phyloP scores from a whole-genome alignment of 2,329 filamentous ascomycete genomes.

The Anisogramma anomala region DNA sequence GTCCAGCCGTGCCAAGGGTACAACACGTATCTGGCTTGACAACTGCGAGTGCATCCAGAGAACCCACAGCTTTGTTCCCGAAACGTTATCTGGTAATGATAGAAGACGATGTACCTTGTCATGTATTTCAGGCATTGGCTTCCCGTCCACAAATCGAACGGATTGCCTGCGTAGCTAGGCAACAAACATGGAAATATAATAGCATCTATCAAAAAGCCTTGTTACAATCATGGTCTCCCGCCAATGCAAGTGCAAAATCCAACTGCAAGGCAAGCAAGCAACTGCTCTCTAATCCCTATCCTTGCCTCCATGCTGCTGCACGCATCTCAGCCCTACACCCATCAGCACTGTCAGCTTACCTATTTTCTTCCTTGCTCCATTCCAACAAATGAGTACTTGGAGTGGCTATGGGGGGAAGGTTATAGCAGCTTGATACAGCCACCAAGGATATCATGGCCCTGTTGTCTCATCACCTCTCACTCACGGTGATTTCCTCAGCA shows the following conservation, averaged over 20 bases:
- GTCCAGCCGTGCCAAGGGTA: conserved; percentile 1
- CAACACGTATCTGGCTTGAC: neutral
- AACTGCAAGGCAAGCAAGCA: neutral
- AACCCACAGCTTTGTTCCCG: conserved; percentile 7
- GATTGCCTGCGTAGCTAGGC: no score
- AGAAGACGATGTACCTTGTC: conserved; percentile 11
- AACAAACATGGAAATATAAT: neutral
- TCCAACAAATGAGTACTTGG: no score
- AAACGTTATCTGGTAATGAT: no score
- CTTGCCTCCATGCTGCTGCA: neutral
- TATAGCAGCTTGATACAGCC: no score
- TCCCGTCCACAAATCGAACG: conserved; percentile 3
- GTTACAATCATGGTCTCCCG: neutral
- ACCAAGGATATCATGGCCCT: no score
- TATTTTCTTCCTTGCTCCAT: neutral
- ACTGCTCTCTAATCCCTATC: neutral
- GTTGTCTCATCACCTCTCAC: no score
- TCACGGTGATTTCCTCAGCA: no score
- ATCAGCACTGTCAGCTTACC: conserved; percentile 1
- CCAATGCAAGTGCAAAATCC: neutral
- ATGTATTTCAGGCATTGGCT: conserved; percentile 8
- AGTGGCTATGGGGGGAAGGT: no score
- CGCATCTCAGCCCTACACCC: conserved; percentile 5
- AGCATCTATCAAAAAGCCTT: neutral
- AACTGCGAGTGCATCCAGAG: conserved; percentile 7